phyloP scores from a whole-genome alignment of 1,284 basidiomycete species.

The Ceratobasidium papillatum region DNA sequence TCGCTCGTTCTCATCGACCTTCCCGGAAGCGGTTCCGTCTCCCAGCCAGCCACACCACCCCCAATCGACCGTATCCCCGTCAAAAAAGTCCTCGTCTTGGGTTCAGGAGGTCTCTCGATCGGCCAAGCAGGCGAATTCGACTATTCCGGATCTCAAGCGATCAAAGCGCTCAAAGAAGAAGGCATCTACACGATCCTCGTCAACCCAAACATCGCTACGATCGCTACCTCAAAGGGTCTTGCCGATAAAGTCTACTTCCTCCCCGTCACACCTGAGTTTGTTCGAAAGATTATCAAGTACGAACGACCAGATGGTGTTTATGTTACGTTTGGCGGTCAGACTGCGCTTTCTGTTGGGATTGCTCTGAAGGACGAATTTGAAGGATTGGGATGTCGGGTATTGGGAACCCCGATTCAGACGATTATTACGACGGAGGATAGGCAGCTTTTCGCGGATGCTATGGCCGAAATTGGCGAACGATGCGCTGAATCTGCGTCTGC shows the following conservation, averaged over 20 bases:
- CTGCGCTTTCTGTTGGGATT: constrained; percentile 96
- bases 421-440: constrained; percentile 98
- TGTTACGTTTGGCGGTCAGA: constrained; percentile 98
- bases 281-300: constrained; percentile 97
- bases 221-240: constrained; percentile 95
- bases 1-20: constrained; percentile 79
- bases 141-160: constrained; percentile 98
- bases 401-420: constrained; percentile 97
- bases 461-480: constrained; percentile 95
- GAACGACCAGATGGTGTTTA: constrained; percentile 99
- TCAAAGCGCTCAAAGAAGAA: constrained; percentile 98
- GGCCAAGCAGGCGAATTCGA: constrained; percentile 99
- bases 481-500: constrained; percentile 91
- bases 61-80: constrained; percentile 71
- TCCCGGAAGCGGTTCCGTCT: constrained; percentile 86
- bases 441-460: constrained; percentile 92
- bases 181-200: constrained; percentile 99
- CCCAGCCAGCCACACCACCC: constrained; percentile 75
- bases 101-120: constrained; percentile 97
- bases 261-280: constrained; percentile 97
- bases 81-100: constrained; percentile 94
- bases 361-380: constrained; percentile 97
- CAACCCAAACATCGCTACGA: constrained; percentile 99
- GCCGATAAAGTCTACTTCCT: constrained; percentile 99
- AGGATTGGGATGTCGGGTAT: constrained; percentile 86